phyloP scores from a whole-genome alignment of 305 asterid species.

The Lippia alba region DNA sequence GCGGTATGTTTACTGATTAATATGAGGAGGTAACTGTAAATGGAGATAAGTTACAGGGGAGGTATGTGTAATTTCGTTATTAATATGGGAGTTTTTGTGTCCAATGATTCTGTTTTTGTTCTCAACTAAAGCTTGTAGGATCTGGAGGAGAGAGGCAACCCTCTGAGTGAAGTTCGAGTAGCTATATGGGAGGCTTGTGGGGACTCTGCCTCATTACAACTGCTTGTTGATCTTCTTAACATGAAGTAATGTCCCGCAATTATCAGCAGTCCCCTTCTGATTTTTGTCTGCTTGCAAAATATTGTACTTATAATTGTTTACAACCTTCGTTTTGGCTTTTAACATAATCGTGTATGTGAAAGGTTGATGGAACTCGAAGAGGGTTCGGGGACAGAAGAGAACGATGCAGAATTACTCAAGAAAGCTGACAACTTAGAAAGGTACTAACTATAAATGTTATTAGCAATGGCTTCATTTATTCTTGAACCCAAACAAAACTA shows the following conservation, averaged over 20 bases:
- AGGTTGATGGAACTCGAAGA: slow-evolving; percentile 89
- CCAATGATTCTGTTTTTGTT: slow-evolving; percentile 23
- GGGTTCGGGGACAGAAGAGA: slow-evolving; percentile 81
- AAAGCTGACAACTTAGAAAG: slow-evolving; percentile 37
- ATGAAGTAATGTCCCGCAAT: slow-evolving; percentile 60
- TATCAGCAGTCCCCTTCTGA: neutral
- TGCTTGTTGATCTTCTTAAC: slow-evolving; percentile 89
- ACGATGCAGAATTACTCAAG: slow-evolving; percentile 61
- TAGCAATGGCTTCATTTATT: neutral
- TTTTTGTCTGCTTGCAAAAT: neutral
- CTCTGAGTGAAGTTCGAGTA: slow-evolving; percentile 76
- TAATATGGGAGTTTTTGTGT: neutral
- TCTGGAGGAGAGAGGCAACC: slow-evolving; percentile 75
- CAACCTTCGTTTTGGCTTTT: neutral
- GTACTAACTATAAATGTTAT: too few relatives aligned
- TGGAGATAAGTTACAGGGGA: neutral
- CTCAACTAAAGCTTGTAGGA: slow-evolving; percentile 61
- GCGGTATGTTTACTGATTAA: neutral
- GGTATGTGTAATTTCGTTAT: neutral
- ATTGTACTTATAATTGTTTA: neutral
- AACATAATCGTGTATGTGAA: slow-evolving; percentile 20
- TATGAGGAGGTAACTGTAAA: neutral
- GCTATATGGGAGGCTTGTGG: slow-evolving; percentile 97
- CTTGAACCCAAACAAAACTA: too few relatives aligned
- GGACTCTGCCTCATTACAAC: slow-evolving; percentile 80